A percentile compares a stretch with the other conserved stretches of the same genome.
These are phyloP conservation scores for Antitrichia curtipendula DNA, from an alignment of 225 moss, liverwort and hornwort genomes.

Conservation along the genomic window DNA sequence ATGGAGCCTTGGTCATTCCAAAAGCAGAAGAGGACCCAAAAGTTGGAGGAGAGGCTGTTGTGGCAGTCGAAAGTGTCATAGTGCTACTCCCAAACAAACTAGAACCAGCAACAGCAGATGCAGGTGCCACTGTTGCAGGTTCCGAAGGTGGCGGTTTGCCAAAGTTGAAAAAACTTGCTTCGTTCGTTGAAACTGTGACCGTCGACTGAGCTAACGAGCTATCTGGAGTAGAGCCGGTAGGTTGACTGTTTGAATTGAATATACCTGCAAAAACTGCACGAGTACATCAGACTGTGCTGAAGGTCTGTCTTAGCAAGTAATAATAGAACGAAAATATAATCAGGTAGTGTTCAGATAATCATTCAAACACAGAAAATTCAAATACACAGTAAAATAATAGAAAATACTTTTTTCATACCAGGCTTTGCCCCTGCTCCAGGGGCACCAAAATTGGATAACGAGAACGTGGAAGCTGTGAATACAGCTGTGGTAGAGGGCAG, in stretches of 20 bases:
- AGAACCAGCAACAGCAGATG: constrained; percentile 1
- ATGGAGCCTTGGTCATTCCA: constrained; percentile 13
- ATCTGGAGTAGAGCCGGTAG: not conserved
- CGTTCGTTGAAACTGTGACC: constrained; percentile 1
- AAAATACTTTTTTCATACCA: constrained; percentile 7
- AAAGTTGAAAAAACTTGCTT: constrained; percentile 8
- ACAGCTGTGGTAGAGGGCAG: not conserved
- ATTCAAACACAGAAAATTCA: not conserved
- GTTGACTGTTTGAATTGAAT: constrained; percentile 4
- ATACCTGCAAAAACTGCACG: constrained; percentile 23
- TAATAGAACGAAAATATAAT: not conserved
- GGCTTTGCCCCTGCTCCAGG: constrained; percentile 38
- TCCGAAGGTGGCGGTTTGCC: constrained; percentile 15
- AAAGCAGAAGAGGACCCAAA: constrained; percentile 22
- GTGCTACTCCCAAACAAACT: constrained; percentile 16
- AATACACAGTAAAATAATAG: not conserved
- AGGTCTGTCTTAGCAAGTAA: not conserved
- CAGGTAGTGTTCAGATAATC: not conserved
- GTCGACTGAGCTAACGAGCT: not conserved
- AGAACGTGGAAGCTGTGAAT: constrained; percentile 24
- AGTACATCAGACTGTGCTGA: not conserved
- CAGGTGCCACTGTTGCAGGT: not conserved
- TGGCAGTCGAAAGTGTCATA: not conserved
- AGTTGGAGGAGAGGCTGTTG: not conserved
- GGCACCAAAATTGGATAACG: constrained; percentile 30